These are phyloP conservation scores for Artemisia princeps DNA, from an alignment of 140 eudicot species.

Conservation along the genomic window DNA sequence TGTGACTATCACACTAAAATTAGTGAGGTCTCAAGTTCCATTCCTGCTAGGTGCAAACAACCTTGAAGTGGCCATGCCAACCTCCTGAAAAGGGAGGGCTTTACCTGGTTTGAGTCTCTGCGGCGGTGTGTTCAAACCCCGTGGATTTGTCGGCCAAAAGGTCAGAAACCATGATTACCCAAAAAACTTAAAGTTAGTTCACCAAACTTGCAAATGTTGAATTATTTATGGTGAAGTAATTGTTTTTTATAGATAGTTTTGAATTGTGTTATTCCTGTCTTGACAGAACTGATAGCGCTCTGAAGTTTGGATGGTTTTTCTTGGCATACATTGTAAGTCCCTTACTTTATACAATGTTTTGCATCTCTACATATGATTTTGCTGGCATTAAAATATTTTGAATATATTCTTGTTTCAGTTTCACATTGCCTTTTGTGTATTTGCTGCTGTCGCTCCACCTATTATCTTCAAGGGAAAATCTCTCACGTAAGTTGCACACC, in stretches of 20 bases:
- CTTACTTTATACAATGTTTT: not conserved
- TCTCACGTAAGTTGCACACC: constrained; percentile 50
- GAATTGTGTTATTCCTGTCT: not conserved
- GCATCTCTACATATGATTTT: not conserved
- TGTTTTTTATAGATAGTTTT: not conserved
- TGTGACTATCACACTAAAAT: no score
- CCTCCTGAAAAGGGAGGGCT: no score
- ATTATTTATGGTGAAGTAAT: not conserved
- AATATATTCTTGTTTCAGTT: constrained; percentile 38
- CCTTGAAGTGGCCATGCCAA: no score
- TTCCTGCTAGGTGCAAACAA: no score
- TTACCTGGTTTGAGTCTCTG: no score
- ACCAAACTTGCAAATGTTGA: no score
- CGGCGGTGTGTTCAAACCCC: no score
- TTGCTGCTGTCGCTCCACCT: constrained; percentile 89
- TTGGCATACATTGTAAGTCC: constrained; percentile 53
- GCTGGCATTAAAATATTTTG: not conserved
- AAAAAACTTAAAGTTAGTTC: not conserved
- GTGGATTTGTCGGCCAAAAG: no score
- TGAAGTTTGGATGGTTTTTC: constrained; percentile 88
- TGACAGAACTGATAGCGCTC: constrained; percentile 79
- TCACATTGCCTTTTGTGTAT: constrained; percentile 66
- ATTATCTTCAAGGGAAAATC: constrained; percentile 74
- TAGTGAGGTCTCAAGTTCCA: no score
- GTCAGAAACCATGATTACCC: no score